These are phyloP conservation scores for Harringtonia aguacate DNA, from an alignment of 2,329 filamentous ascomycete species.

Conservation along the genomic window DNA sequence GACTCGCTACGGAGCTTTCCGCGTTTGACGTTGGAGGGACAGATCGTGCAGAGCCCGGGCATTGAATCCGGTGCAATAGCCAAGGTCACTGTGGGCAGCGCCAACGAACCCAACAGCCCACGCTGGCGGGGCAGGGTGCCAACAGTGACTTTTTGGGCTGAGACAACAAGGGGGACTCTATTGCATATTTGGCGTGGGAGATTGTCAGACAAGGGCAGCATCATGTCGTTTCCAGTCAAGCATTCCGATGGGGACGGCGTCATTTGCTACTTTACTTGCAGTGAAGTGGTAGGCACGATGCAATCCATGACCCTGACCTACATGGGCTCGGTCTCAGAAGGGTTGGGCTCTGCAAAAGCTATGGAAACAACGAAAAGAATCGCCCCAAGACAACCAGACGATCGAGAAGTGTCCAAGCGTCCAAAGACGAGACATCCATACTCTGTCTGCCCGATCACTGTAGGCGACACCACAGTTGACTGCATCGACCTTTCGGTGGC, in stretches of 20 bases:
- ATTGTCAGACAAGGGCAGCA: constrained; percentile 44
- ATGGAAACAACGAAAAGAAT: not conserved
- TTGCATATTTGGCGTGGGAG: constrained; percentile 58
- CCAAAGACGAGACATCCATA: not conserved
- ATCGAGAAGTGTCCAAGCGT: not conserved
- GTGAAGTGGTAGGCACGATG: constrained; percentile 63
- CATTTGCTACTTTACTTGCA: constrained; percentile 66
- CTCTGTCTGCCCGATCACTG: not conserved
- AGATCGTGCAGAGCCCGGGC: constrained; percentile 17
- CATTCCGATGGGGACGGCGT: constrained; percentile 45
- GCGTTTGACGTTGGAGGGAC: constrained; percentile 29
- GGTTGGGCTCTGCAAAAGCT: not conserved
- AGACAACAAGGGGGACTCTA: constrained; percentile 57
- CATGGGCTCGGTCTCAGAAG: not conserved
- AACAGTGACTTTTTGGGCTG: constrained; percentile 63
- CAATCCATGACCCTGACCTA: constrained; percentile 17
- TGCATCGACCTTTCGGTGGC: constrained; percentile 8
- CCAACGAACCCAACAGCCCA: constrained; percentile 52
- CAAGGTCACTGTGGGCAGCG: constrained; percentile 57
- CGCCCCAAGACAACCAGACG: not conserved
- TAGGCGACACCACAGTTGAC: constrained; percentile 4
- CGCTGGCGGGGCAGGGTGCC: constrained; percentile 55
- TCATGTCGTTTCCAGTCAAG: constrained; percentile 48
- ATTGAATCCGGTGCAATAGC: constrained; percentile 23
- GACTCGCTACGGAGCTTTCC: constrained; percentile 62